phyloP scores from a whole-genome alignment of 2,329 filamentous ascomycete genomes.

The Cytospora piceicola region DNA sequence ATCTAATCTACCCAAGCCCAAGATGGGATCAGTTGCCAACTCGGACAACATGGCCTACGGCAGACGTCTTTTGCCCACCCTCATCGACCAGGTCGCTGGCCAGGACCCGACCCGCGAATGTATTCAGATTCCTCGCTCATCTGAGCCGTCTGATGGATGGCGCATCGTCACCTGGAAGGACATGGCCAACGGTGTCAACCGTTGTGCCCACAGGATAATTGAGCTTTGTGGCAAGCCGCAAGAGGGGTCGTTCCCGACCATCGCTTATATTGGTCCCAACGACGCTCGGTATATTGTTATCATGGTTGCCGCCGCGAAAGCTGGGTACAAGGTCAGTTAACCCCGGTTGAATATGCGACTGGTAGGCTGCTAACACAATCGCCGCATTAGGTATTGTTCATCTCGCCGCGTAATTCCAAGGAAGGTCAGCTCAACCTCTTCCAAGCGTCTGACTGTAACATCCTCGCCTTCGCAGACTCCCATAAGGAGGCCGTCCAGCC shows the following conservation, averaged over 20 bases:
- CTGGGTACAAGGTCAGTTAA: slow-evolving; percentile 31
- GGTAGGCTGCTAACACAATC: neutral
- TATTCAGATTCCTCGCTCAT: slow-evolving; percentile 23
- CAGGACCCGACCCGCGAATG: slow-evolving; percentile 29
- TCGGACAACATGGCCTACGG: slow-evolving; percentile 19
- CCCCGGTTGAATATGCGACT: fast-evolving
- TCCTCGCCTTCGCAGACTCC: slow-evolving; percentile 42
- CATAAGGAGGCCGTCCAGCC: slow-evolving; percentile 41
- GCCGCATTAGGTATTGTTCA: slow-evolving; percentile 44
- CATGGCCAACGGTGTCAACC: slow-evolving; percentile 29
- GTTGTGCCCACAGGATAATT: slow-evolving; percentile 24
- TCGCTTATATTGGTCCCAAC: slow-evolving; percentile 29
- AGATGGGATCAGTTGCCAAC: slow-evolving; percentile 27
- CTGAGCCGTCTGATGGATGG: slow-evolving; percentile 26
- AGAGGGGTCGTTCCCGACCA: slow-evolving; percentile 23
- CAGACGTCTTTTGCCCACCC: slow-evolving; percentile 26
- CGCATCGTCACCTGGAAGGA: slow-evolving; percentile 26
- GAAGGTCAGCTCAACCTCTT: slow-evolving; percentile 52
- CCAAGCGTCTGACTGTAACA: slow-evolving; percentile 47
- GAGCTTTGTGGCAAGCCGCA: slow-evolving; percentile 26
- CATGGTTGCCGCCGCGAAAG: slow-evolving; percentile 28
- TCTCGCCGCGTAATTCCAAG: slow-evolving; percentile 50
- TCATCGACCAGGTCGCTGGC: slow-evolving; percentile 27
- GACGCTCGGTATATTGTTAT: slow-evolving; percentile 26
- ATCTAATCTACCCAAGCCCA: neutral